These are phyloP conservation scores for Ceratocystis variospora DNA, from an alignment of 2,329 filamentous ascomycete species.

Conservation along the genomic window DNA sequence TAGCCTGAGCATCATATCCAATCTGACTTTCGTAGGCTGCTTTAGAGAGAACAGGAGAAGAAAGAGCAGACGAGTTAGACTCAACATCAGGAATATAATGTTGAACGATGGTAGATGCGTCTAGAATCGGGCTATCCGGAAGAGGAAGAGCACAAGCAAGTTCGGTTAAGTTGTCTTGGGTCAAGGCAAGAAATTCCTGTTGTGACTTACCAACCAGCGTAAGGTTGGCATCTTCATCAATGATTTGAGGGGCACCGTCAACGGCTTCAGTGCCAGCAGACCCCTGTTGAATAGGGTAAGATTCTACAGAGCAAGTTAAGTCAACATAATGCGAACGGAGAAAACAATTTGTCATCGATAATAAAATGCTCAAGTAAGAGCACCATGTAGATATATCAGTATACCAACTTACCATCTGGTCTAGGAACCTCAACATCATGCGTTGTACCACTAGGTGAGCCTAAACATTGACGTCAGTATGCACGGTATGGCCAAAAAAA, in stretches of 20 bases:
- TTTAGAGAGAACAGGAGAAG: neutral
- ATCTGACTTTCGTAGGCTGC: neutral
- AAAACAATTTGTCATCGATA: neutral
- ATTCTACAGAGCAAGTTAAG: too few species aligned
- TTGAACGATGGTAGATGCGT: neutral
- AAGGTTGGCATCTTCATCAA: neutral
- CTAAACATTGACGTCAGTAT: slow-evolving; percentile 14
- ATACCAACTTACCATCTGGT: slow-evolving; percentile 10
- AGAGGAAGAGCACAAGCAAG: neutral
- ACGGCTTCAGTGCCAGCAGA: neutral
- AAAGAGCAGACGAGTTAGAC: neutral
- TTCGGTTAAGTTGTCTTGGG: neutral
- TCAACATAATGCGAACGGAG: neutral
- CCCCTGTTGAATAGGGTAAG: too few species aligned
- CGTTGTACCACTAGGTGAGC: neutral
- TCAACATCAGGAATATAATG: neutral
- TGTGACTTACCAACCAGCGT: neutral
- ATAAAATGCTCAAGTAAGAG: neutral
- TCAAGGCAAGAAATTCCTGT: neutral
- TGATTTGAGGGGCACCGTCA: neutral
- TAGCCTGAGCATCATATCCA: too few species aligned
- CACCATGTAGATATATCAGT: neutral
- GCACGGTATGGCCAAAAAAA: neutral
- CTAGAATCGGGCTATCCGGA: neutral
- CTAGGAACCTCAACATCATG: neutral